Evolutionary conservation across 2,329 filamentous ascomycete genomes (phyloP).

Genomic region (Exutisphaerella laricina): DNA sequence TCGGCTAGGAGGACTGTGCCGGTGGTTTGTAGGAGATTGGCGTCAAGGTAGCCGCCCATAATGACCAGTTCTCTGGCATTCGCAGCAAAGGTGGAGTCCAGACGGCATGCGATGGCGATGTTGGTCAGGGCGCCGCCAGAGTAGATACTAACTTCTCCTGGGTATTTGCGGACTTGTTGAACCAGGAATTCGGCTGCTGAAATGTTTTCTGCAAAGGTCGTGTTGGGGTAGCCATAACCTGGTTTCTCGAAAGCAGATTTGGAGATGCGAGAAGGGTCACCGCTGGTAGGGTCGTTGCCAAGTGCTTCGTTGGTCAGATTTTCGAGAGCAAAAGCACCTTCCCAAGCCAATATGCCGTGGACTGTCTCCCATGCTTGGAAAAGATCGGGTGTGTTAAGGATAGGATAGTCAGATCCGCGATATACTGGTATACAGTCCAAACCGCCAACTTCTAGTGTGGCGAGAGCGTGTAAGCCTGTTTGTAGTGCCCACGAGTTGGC

Average conservation of each 20-base stretch:
- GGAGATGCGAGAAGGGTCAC: slow-evolving; percentile 40
- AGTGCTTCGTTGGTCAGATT: slow-evolving; percentile 40
- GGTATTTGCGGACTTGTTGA: slow-evolving; percentile 43
- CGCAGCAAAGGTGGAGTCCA: slow-evolving; percentile 45
- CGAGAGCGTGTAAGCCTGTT: slow-evolving; percentile 43
- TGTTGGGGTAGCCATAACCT: slow-evolving; percentile 43
- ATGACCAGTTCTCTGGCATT: slow-evolving; percentile 45
- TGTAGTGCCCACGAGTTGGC: slow-evolving; percentile 45
- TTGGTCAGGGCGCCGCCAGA: slow-evolving; percentile 46
- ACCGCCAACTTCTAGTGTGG: slow-evolving; percentile 44
- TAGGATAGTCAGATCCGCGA: slow-evolving; percentile 43
- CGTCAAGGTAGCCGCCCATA: slow-evolving; percentile 49
- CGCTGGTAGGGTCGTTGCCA: slow-evolving; percentile 44
- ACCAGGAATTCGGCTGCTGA: slow-evolving; percentile 46
- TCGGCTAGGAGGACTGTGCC: slow-evolving; percentile 25
- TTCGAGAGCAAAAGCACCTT: slow-evolving; percentile 43
- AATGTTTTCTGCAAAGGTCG: slow-evolving; percentile 35
- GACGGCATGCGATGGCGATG: slow-evolving; percentile 43
- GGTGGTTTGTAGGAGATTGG: slow-evolving; percentile 29
- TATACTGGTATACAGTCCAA: slow-evolving; percentile 47
- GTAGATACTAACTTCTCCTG: slow-evolving; percentile 47
- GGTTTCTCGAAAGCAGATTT: slow-evolving; percentile 42
- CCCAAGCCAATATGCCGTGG: slow-evolving; percentile 42
- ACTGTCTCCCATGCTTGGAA: slow-evolving; percentile 42
- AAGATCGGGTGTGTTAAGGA: slow-evolving; percentile 43